Conservation (phyloP, 805 yeast genomes). For the Blastobotrys muscicola region DNA sequence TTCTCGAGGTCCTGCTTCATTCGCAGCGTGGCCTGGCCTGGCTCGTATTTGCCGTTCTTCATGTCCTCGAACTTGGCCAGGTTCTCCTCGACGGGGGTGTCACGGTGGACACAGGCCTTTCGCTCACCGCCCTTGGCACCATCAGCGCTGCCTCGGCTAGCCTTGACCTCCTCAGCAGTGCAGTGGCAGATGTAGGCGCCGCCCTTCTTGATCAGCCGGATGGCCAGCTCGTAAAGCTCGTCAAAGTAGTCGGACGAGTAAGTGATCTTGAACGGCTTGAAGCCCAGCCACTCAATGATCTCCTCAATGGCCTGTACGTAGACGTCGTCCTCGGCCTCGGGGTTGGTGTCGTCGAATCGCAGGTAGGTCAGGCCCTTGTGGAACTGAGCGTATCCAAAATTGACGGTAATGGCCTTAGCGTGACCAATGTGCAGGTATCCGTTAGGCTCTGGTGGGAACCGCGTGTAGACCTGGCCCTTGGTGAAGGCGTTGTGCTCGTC, state of each 20-base stretch:
- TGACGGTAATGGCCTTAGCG: conserved; percentile 94
- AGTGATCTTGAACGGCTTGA: conserved; percentile 86
- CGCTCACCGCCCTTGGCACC: conserved; percentile 83
- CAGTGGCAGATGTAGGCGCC: conserved; percentile 91
- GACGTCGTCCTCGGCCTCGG: conserved; percentile 95
- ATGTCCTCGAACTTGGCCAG: conserved; percentile 75
- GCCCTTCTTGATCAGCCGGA: conserved; percentile 57
- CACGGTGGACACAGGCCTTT: conserved; percentile 69
- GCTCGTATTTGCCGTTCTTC: conserved; percentile 81
- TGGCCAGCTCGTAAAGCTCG: conserved; percentile 79
- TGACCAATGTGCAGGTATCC: conserved; percentile 97
- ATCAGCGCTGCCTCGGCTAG: conserved; percentile 84
- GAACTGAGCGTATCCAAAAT: conserved; percentile 91
- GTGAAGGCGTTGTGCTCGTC: conserved; percentile 69
- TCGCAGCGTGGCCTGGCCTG: conserved; percentile 90
- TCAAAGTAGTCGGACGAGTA: conserved; percentile 96
- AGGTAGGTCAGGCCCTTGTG: conserved; percentile 82
- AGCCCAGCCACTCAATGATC: conserved; percentile 92
- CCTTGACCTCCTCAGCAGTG: conserved; percentile 82
- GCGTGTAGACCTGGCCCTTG: conserved; percentile 74
- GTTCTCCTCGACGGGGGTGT: conserved; percentile 61
- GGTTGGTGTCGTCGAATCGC: conserved; percentile 95
- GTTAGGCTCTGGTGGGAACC: conserved; percentile 99
- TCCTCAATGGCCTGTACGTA: conserved; percentile 76
- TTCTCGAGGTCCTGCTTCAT: conserved; percentile 90